Evolutionary conservation across 305 asterid species (phyloP), one percentile per base, ranked within the genome.

Genomic region (Stenogyne calaminthoides): DNA sequence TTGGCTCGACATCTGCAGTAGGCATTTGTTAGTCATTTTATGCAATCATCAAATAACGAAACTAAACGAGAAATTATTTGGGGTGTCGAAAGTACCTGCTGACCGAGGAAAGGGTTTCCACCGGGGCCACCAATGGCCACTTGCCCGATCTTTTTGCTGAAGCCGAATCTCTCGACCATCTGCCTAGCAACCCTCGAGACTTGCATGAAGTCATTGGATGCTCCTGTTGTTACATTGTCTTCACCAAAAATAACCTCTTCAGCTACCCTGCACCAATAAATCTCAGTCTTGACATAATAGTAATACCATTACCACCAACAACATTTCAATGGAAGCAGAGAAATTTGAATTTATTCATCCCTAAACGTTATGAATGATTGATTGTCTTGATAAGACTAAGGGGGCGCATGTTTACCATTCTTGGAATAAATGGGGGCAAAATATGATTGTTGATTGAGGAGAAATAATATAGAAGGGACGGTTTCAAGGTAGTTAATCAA

Each of bases 101-200:
- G 98, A 37, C 98, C 98, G 6, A 95, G 87, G 86, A 92, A 91
- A 72, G 99, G 98, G 70, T 92, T 89, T 74, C 96, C 98, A 40
- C 98, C 96, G 5, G 85, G 79, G 27, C 97, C 98, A 3, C 99
- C 99, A 6, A 95, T 87, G 68, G 98, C 99, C 4, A 92, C 81
- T 79, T 95, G 98, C 47, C 99, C 98, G 1, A 95, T 95, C 88
- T 90, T 90, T 69, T 88, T 86, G 89, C 99, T 95, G 89, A 95
- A 95, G 20, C 99, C 98, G 29, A 92, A 92, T 70, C 96, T 89
- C 91, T 92, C 99, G 1, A 92, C 98, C 98, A 95, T 95, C 79
- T 95, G 99, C 58, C 99, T 82, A 11, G 98, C 97, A 5, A 95
- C 98, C 81, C 97, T 78, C 0, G 99, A 92, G 8, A 92, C 99